phyloP scores from a whole-genome alignment of 2,329 filamentous ascomycete genomes.

The Thelonectria olida region DNA sequence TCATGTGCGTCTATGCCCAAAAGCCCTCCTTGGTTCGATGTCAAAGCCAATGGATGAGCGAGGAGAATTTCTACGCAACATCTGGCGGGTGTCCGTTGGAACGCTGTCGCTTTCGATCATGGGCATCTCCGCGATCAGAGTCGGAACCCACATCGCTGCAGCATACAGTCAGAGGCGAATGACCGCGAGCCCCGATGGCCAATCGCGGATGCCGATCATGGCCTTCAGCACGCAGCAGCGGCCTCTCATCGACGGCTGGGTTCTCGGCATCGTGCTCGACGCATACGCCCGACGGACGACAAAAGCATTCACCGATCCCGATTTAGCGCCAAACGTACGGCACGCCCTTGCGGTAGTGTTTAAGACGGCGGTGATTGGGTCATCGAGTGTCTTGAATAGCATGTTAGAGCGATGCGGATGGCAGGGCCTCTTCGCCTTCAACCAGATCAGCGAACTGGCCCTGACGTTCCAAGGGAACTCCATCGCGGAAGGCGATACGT shows the following conservation, averaged over 20 bases:
- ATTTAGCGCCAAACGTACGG: too few species aligned
- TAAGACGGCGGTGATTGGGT: constrained; percentile 5
- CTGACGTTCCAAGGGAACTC: constrained; percentile 5
- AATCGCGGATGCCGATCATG: neutral
- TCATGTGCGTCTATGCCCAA: neutral
- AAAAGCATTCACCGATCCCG: too few species aligned
- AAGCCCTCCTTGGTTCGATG: neutral
- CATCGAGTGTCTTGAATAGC: neutral
- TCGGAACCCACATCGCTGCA: neutral
- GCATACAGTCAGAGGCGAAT: too few species aligned
- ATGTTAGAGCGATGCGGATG: constrained; percentile 7
- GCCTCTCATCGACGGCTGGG: constrained; percentile 15
- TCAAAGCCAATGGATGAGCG: neutral
- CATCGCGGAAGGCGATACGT: constrained; percentile 10
- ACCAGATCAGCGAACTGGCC: constrained; percentile 16
- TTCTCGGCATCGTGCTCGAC: neutral
- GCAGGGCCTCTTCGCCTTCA: constrained; percentile 10
- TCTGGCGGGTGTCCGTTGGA: neutral
- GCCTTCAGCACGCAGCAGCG: constrained; percentile 12
- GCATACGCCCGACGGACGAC: too few species aligned
- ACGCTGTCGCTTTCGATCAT: neutral
- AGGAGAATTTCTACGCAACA: neutral
- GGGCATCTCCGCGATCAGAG: neutral
- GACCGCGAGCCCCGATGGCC: too few species aligned
- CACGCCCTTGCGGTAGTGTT: neutral